Evolutionary conservation across 495 filamentous ascomycete genomes (phyloP).

Genomic region (Neurospora intermedia): DNA sequence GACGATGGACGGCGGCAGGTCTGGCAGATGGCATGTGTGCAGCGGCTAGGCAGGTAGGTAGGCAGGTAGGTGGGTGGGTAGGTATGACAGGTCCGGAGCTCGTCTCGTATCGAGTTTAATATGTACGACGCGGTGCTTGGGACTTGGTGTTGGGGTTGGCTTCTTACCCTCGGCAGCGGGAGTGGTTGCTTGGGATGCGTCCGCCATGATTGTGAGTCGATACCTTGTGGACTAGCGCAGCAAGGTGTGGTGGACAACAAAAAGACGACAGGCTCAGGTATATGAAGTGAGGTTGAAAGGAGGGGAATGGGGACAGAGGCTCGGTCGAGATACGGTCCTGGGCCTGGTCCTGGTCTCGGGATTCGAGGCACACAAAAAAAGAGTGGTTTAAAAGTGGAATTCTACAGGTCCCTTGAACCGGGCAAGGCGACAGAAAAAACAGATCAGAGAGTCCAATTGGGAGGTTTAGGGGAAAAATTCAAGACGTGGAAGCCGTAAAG

Average conservation of each 20-base stretch:
- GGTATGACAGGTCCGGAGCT: background rate
- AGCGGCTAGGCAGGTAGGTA: background rate
- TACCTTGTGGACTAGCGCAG: background rate
- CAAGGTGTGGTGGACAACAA: background rate
- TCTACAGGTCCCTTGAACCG: background rate
- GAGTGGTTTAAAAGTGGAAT: constrained; percentile 1
- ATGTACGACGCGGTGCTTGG: background rate
- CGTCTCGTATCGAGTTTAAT: background rate
- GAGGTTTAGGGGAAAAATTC: background rate
- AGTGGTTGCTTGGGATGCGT: background rate
- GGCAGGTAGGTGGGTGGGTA: background rate
- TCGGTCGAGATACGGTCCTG: background rate
- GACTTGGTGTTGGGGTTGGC: background rate
- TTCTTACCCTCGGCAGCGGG: background rate
- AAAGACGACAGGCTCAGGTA: background rate
- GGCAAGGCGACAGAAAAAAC: background rate
- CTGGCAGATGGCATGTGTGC: background rate
- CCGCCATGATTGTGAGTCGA: background rate
- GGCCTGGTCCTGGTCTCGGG: background rate
- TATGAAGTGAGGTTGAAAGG: background rate
- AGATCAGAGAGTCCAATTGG: background rate
- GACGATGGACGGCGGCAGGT: background rate
- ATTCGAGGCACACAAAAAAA: background rate
- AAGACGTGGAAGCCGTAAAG: background rate
- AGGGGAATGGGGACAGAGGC: background rate